phyloP scores from a whole-genome alignment of 768 basidiomycete genomes.

The Lentinula lateritia region DNA sequence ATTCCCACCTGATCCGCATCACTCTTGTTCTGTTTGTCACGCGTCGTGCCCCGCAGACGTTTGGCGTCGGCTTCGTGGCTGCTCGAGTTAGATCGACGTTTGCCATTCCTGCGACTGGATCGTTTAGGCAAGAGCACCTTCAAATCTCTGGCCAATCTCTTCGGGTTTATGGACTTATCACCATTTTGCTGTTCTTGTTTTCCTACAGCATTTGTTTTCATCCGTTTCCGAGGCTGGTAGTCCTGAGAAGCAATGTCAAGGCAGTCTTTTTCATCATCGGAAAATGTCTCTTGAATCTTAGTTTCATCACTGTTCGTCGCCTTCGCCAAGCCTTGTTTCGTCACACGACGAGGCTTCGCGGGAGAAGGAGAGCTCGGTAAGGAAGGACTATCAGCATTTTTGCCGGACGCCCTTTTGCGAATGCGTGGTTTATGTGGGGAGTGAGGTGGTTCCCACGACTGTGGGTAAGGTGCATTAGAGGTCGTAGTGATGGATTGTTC shows the following conservation, averaged over 20 bases:
- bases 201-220: background rate
- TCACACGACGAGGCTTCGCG: constrained; percentile 1
- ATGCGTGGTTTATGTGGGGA: constrained; percentile 8
- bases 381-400: background rate
- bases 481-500: constrained; percentile 2
- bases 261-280: background rate
- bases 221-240: background rate
- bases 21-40: background rate
- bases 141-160: constrained; percentile 1
- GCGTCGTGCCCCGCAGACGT: background rate
- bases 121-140: constrained; percentile 8
- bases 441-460: background rate
- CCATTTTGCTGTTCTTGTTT: background rate
- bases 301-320: background rate
- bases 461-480: background rate
- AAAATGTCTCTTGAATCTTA: background rate
- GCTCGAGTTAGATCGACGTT: background rate
- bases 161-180: background rate
- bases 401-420: background rate
- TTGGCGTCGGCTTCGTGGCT: background rate
- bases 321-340: background rate
- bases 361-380: constrained; percentile 8
- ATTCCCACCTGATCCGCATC: constrained; percentile 5
- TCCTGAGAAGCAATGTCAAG: background rate
- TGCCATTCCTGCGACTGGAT: background rate